These are phyloP conservation scores for Phytophthora cactorum DNA, from an alignment of 352 stramenopile genomes.

Conservation along the genomic window DNA sequence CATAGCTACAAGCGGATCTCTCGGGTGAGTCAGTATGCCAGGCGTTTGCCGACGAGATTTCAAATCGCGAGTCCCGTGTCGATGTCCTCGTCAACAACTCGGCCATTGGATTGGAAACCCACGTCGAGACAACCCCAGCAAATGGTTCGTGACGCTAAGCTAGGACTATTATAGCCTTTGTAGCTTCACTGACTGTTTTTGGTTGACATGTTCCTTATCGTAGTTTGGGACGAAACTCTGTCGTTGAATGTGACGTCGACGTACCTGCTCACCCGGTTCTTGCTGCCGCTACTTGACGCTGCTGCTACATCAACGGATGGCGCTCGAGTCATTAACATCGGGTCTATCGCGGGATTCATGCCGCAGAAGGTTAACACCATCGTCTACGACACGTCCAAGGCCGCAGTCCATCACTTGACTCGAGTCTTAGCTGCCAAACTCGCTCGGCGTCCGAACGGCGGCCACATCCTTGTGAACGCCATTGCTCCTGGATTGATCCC, in stretches of 20 bases:
- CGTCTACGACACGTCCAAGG: conserved; percentile 96
- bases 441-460: conserved; percentile 70
- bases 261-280: conserved; percentile 93
- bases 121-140: conserved; percentile 43
- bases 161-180: not conserved
- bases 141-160: conserved; percentile 29
- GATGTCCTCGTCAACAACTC: conserved; percentile 97
- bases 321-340: conserved; percentile 79
- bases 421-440: conserved; percentile 92
- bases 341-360: conserved; percentile 78
- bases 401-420: conserved; percentile 94
- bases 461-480: conserved; percentile 96
- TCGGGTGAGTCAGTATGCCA: conserved; percentile 38
- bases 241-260: conserved; percentile 95
- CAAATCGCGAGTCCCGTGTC: conserved; percentile 71
- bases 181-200: conserved; percentile 10
- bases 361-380: conserved; percentile 89
- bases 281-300: conserved; percentile 90
- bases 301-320: conserved; percentile 51
- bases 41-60: conserved; percentile 70
- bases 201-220: conserved; percentile 1
- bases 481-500: conserved; percentile 93
- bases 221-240: conserved; percentile 93
- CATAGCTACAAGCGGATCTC: conserved; percentile 40
- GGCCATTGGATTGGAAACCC: conserved; percentile 30